Base-by-base conservation (phyloP, 306 rosid species). In the Trifolium pratense region DNA sequence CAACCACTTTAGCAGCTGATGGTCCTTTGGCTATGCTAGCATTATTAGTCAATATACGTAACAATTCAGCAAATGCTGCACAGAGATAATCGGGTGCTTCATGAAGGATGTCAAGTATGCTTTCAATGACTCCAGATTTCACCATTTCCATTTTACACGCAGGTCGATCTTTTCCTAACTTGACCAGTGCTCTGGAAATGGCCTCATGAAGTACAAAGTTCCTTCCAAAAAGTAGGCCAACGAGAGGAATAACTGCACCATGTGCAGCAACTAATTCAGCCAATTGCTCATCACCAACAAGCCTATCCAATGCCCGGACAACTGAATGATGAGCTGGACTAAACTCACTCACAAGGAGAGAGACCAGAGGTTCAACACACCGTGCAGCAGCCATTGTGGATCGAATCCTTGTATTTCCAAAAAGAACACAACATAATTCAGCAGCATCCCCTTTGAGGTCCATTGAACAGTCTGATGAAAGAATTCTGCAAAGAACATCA, bases 391-490 rank as follows among this genome's bases (percentile, higher is more conserved):
- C 97, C 92, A 94, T 63, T 11, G 98, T 89, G 57, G 98, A 91
- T 81, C 98, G 87, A 86, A 91, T 89, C 87, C 95, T 90, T 34
- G 96, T 91, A 81, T 94, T 94, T 67, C 95, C 98, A 75, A 94
- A 94, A 70, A 94, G 95, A 75, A 91, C 98, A 71, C 90, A 83
- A 56, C 96, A 89, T 78, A 94, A 76, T 79, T 94, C 98, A 68
- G 98, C 98, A 64, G 98, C 98, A 83, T 89, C 98, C 74, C 98
- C 98, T 84, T 94, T 94, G 82, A 94, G 89, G 73, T 94, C 98
- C 95, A 88, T 86, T 5, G 98, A 87, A 82, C 92, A 89, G 82
- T 86, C 85, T 34, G 96, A 87, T 67, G 97, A 94, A 70, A 94
- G 95, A 78, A 91, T 94, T 88, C 87, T 87, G 84, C 97, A 94